Conservation (phyloP, 225 moss, liverwort and hornwort species). For the Physcomitrium patens region DNA sequence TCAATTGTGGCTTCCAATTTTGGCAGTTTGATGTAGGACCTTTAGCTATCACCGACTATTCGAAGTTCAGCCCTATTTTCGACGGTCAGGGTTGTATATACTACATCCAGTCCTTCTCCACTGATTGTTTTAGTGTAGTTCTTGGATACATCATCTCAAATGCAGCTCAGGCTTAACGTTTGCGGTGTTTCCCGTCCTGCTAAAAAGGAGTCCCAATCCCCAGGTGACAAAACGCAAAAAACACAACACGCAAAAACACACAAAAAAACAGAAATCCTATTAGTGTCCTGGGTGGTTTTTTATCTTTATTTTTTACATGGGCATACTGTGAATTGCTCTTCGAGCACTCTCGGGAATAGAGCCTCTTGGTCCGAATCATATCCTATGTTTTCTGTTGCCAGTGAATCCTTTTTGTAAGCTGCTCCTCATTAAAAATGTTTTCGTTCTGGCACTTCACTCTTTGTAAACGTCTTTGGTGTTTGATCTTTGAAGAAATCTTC, state of each 20-base stretch:
- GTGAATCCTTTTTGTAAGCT: too few relatives aligned
- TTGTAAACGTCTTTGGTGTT: too few relatives aligned
- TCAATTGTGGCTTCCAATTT: slow-evolving; percentile 44
- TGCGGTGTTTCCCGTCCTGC: slow-evolving; percentile 29
- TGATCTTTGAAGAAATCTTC: too few relatives aligned
- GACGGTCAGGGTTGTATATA: slow-evolving; percentile 52
- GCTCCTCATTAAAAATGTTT: too few relatives aligned
- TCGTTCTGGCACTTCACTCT: too few relatives aligned
- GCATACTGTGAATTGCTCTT: slow-evolving; percentile 35
- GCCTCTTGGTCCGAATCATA: neutral
- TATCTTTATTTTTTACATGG: slow-evolving; percentile 25
- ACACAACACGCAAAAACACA: too few relatives aligned
- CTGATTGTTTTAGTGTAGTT: slow-evolving; percentile 34
- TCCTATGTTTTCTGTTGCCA: too few relatives aligned
- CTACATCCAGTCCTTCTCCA: slow-evolving; percentile 37
- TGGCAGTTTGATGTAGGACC: slow-evolving; percentile 48
- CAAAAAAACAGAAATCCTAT: neutral
- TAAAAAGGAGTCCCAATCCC: slow-evolving; percentile 27
- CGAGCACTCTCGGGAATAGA: slow-evolving; percentile 26
- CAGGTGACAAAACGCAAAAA: slow-evolving; percentile 19
- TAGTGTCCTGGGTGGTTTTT: slow-evolving; percentile 28
- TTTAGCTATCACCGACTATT: slow-evolving; percentile 35
- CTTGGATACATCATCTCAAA: slow-evolving; percentile 33
- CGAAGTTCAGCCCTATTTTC: slow-evolving; percentile 35
- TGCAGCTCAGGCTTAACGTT: slow-evolving; percentile 36